Evolutionary conservation across 257 asterid species (phyloP), one percentile per base, ranked within the genome.

Genomic region (Catharanthus roseus): DNA sequence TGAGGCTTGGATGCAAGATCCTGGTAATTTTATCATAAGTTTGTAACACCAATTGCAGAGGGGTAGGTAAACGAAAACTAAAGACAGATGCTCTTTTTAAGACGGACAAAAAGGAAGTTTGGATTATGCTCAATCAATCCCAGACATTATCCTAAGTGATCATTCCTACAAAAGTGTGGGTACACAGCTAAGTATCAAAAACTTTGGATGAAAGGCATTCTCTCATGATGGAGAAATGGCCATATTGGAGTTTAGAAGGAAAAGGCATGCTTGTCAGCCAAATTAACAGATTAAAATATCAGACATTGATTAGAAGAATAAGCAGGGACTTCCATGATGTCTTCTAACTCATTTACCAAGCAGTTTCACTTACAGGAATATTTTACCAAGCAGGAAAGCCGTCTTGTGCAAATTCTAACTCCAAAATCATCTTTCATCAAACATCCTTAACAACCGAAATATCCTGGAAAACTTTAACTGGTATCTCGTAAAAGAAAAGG

Each of bases 281-380:
- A 49, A 19, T 33, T 1, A 29, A 68, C 31, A 31, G 10, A 58
- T 29, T 29, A 58, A 28, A 3, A 58, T 13, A 29, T 12, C 8
- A 58, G n/a, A 58, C 26, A 6, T 44, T 57, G 33, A 26, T 23
- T 8, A 8, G 39, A 3, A 57, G 13, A 58, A 8, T 3, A 29
- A 58, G 66, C 67, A 61, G 45, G 23, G 45, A 33, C 3, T 51
- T 51, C 63, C 50, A 51, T 4, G 23, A 21, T 28, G 28, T 18
- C 39, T 3, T n/a, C 58, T 51, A 34, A 51, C 16, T 68, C 51
- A n/a, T n/a, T 8, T 44, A 47, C 13, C 60, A 67, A 67, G 60
- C 72, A 68, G 50, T 56, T 68, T 51, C 72, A 50, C 33, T 41
- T 28, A 29, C 31, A 29, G 60, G n/a, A 9, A 6, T n/a, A 44